Conservation (phyloP, 306 rosid species). For the Ziziphus jujuba region DNA sequence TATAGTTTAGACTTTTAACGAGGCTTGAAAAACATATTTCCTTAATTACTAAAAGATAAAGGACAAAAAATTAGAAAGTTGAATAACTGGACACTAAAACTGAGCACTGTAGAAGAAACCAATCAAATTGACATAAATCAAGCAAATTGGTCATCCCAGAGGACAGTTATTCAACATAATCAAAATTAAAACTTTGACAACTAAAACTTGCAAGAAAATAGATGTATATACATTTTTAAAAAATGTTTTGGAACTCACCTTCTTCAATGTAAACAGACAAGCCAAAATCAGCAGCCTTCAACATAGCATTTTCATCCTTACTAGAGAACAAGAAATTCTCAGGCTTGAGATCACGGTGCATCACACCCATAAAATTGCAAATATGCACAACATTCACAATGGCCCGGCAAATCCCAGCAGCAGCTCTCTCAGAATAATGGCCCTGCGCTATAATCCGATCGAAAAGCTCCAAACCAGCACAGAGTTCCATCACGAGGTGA, state of each 20-base stretch:
- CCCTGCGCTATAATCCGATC: constrained; percentile 84
- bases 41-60: not conserved
- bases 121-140: not conserved
- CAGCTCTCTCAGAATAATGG: constrained; percentile 81
- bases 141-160: not conserved
- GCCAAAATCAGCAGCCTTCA: constrained; percentile 93
- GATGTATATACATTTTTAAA: not conserved
- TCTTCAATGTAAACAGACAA: constrained; percentile 88
- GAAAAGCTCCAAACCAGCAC: constrained; percentile 91
- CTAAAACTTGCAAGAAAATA: not conserved
- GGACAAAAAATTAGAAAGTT: not conserved
- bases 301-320: constrained; percentile 56
- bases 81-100: no score
- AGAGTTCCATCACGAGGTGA: constrained; percentile 88
- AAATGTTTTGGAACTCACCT: constrained; percentile 35
- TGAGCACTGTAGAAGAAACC: no score
- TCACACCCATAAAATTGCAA: constrained; percentile 85
- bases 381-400: constrained; percentile 82
- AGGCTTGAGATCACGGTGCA: constrained; percentile 94
- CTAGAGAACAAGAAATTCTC: constrained; percentile 85
- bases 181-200: not conserved
- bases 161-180: no score
- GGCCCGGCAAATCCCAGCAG: constrained; percentile 61
- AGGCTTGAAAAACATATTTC: not conserved
- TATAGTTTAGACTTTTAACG: not conserved